Base-by-base conservation (phyloP, 2,329 filamentous ascomycete genomes). In the Emmonsiellopsis sp. region DNA sequence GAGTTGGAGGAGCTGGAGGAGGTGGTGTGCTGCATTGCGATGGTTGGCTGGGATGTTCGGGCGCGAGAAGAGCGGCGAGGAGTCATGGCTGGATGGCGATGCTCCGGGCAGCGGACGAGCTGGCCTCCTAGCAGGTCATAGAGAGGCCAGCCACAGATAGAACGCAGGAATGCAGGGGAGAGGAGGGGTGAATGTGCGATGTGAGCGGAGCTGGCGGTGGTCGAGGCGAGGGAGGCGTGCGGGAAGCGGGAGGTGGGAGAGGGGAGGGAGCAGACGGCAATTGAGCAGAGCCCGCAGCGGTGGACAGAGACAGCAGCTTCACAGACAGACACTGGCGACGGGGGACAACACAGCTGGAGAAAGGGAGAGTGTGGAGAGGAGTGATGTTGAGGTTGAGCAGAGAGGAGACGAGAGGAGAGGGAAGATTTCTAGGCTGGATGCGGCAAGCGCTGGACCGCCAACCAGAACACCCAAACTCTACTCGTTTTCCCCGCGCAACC, bases 51-150 rank as follows among this genome's bases (percentile, higher is more conserved):
- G 63, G 83, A 83, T 73, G 53, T 53, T 55, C 89, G 87, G 76
- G 89, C 89, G 80, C 92, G 85, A 72, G 91, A 93, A 67, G 91
- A 95, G 70, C 92, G 88, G 74, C 92, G 86, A 70, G 87, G 88
- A 68, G 86, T 79, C 79, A 82, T 81, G 65, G 66, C 63, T 61
- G 57, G 54, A 50, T 55, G 51, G 40, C 43, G 31, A 44, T 42
- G 48, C 54, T 44, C 38, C 16, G 32, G 42, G 30, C 40, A 41
- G 32, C 42, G 26, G 44, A 10, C 42, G 35, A 58, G 50, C 13
- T 16, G 15, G 35, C 34, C 20, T 48, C 40, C 47, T 49, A 49
- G 35, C 46, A 44, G 50, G 55, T 41, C 32, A 54, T 50, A 54
- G 54, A 56, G 56, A 47, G 50, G 56, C 42, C 10, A 52, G 52